Conservation (phyloP, 176 grass and related monocot genomes). For the Phoenix roebelenii region DNA sequence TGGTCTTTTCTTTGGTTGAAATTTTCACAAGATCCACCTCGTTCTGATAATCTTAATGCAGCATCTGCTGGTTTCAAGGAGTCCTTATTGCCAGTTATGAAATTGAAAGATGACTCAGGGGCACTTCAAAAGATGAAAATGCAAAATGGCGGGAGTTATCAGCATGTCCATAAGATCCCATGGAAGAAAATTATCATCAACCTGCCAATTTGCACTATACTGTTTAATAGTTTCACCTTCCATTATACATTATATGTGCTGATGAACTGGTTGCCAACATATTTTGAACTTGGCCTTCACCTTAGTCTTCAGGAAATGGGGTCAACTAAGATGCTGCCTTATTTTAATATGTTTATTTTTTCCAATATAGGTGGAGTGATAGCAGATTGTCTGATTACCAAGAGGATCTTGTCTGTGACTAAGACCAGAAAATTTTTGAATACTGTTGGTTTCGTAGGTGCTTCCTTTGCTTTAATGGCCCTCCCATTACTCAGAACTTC, state of each 20-base stretch:
- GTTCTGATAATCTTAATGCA: constrained; percentile 36
- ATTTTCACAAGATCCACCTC: constrained; percentile 54
- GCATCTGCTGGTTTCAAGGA: constrained; percentile 16
- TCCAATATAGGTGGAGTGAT: constrained; percentile 67
- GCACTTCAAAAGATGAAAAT: constrained; percentile 19
- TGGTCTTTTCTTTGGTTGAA: constrained; percentile 76
- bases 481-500: constrained; percentile 53
- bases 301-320: constrained; percentile 85
- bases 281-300: constrained; percentile 62
- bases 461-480: constrained; percentile 60
- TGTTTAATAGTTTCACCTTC: constrained; percentile 83
- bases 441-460: constrained; percentile 54
- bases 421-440: constrained; percentile 73
- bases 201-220: constrained; percentile 72
- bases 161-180: constrained; percentile 40
- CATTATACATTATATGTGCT: constrained; percentile 78
- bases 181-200: constrained; percentile 67
- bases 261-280: constrained; percentile 89
- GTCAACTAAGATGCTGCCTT: constrained; percentile 78
- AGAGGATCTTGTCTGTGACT: constrained; percentile 60
- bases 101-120: constrained; percentile 25
- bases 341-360: constrained; percentile 84
- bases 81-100: constrained; percentile 31
- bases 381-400: constrained; percentile 75
- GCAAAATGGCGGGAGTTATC: constrained; percentile 26